phyloP scores from a whole-genome alignment of 164 flowering plant genomes.

The Aristolochia contorta region DNA sequence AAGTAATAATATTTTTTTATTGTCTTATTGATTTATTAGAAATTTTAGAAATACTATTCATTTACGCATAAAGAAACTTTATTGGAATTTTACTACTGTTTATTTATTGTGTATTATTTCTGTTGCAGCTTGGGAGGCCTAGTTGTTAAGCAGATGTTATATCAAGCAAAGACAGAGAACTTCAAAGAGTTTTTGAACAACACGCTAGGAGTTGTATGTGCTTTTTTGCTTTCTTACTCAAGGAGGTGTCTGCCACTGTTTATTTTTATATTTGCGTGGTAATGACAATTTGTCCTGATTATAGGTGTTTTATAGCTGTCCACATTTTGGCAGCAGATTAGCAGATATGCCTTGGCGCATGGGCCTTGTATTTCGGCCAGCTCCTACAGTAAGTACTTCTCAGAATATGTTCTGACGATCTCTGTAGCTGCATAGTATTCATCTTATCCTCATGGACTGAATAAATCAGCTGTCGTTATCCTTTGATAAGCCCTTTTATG shows the following conservation, averaged over 20 bases:
- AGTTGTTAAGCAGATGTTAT: constrained; percentile 90
- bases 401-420: background rate
- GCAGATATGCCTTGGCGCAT: constrained; percentile 99
- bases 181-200: constrained; percentile 56
- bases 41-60: background rate
- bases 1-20: too few relatives aligned
- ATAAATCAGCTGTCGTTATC: too few relatives aligned
- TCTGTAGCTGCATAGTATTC: too few relatives aligned
- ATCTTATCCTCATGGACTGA: too few relatives aligned
- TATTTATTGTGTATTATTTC: background rate
- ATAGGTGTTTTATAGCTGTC: constrained; percentile 97
- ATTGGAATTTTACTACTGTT: background rate
- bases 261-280: background rate
- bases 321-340: constrained; percentile 98
- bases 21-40: background rate
- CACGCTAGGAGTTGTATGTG: constrained; percentile 81
- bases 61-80: background rate
- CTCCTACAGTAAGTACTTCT: constrained; percentile 67
- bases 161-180: constrained; percentile 66
- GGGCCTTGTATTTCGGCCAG: constrained; percentile 94
- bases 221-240: background rate
- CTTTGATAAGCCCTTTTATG: too few relatives aligned
- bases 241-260: background rate
- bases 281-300: background rate
- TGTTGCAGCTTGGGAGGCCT: constrained; percentile 93